Base-by-base conservation (phyloP, 805 yeast genomes). In the Starmerella scarabaei region DNA sequence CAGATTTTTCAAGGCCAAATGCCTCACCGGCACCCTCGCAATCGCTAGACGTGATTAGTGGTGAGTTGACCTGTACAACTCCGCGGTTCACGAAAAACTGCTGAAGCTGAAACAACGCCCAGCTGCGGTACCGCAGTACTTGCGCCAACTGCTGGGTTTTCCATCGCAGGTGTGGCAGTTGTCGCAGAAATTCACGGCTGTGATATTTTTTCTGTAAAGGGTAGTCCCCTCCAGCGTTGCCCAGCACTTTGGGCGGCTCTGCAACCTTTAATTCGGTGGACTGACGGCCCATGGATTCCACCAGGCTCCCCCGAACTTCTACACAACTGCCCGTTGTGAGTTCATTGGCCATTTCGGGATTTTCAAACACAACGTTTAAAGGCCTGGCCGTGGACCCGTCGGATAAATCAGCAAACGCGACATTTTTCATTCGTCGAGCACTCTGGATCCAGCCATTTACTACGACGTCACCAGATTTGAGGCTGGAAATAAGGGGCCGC, bases 11-110 rank as follows among this genome's bases (percentile, higher is more conserved):
- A 9, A 86, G 61, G 34, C 61, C 63, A 49, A 91, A 91, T 45
- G 81, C 72, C 55, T 91, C 97, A 4, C 97, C 97, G 3, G 94
- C 96, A 15, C 98, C 97, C 62, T 91, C 99, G 56, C 97, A 88
- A 57, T 91, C 98, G 1, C 93, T 74, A 9, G 82, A 67, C 0
- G 98, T 91, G 18, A 88, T 62, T 11, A 88, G 52, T 6, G 99
- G 98, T 3, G 97, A 93, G 20, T 76, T 66, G 0, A 82, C 84
- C 61, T 83, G 86, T 12, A 67, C 60, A 49, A 82, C 84, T 12
- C 69, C 69, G 16, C 68, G 51, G 0, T 53, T 40, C 16, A 65
- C 61, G 56, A 83, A 82, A 50, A 72, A 82, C 3, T 62, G 62
- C 30, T 67, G 60, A 6, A 85, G 50, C 23, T 64, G 57, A 1